Evolutionary conservation across 345 rosid genomes (phyloP), one percentile per base, ranked within the genome.

Genomic region (Diplotaxis tenuifolia): DNA sequence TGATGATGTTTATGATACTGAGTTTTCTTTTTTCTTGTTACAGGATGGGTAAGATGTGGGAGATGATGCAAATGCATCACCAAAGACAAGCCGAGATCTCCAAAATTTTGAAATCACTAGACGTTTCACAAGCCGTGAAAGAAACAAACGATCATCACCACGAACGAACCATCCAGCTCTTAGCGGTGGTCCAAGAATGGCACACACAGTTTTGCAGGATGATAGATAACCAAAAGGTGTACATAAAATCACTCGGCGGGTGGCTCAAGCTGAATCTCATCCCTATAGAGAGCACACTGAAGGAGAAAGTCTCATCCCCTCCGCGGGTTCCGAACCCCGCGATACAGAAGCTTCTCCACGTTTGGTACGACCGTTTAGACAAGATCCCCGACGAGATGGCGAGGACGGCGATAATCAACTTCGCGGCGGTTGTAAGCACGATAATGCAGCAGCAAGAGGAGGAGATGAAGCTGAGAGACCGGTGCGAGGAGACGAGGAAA

Each of bases 1-100:
- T 38, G 25, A 42, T 56, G 18, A 70, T 53, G 16, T 40, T 50
- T 54, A 55, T 10, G 18, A 22, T 56, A 6, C 14, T 57, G 56
- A 57, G 20, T 40, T 32, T 25, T 64, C 10, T 29, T 42, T 14
- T 4, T 38, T 11, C 0, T 40, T n/a, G 47, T 77, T 83, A 76
- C 81, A 95, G 99, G 82, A 90, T 95, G 99, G 88, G 86, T 0
- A 79, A 42, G 25, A 95, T 92, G 99, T 95, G 99, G 99, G 89
- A 74, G 4, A 66, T 81, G 74, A 92, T 95, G 97, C 85, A 50
- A 73, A 25, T 0, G 65, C 89, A 88, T 56, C 96, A 92, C 31
- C 84, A 87, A 50, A 76, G 52, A 68, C 99, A 95, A 80, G 80
- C 40, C 0, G 82, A 45, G 72, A 80, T 79, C 62, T 90, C 77